A percentile compares a stretch with the other conserved stretches of the same genome.
Evolutionary conservation across 2,329 filamentous ascomycete species (phyloP).

Genomic region (Coleophoma cylindrospora): DNA sequence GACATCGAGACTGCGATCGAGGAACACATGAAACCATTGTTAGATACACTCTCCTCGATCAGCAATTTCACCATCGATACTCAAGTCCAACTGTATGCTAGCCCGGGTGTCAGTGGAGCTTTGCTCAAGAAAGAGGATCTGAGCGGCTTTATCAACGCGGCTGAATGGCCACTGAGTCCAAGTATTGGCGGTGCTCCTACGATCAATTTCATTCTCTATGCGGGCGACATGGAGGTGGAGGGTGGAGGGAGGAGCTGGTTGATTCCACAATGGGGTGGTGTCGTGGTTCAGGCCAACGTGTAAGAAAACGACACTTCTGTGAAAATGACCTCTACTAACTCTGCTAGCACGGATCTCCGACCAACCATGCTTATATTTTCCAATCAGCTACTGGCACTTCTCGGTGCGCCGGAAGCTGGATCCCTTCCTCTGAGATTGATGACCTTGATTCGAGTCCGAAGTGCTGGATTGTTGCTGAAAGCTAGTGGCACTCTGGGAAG

Average conservation of each 20-base stretch:
- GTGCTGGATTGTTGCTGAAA: conserved; percentile 78
- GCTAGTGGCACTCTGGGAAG: conserved; percentile 94
- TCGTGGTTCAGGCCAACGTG: conserved; percentile 53
- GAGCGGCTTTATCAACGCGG: conserved; percentile 92
- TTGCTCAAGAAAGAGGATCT: conserved; percentile 80
- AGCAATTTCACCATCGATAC: conserved; percentile 96
- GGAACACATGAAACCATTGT: conserved; percentile 75
- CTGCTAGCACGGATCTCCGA: conserved; percentile 63
- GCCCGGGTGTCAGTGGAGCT: conserved; percentile 52
- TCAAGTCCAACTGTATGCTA: conserved; percentile 92
- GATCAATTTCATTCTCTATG: conserved; percentile 91
- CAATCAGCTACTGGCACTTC: conserved; percentile 79
- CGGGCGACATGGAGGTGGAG: conserved; percentile 53
- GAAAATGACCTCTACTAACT: conserved; percentile 36
- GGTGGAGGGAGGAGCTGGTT: conserved; percentile 67
- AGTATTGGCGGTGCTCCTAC: conserved; percentile 92
- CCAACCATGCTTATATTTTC: conserved; percentile 86
- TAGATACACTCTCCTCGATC: conserved; percentile 74
- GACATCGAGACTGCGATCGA: conserved; percentile 79
- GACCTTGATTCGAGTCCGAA: conserved; percentile 78
- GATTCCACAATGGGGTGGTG: conserved; percentile 91
- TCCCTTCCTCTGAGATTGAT: conserved; percentile 83
- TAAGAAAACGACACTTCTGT: conserved; percentile 46
- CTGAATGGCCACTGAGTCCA: conserved; percentile 93
- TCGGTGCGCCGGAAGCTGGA: conserved; percentile 78